Evolutionary conservation across 2,329 filamentous ascomycete genomes (phyloP).

Genomic region (Aureobasidium sp.): DNA sequence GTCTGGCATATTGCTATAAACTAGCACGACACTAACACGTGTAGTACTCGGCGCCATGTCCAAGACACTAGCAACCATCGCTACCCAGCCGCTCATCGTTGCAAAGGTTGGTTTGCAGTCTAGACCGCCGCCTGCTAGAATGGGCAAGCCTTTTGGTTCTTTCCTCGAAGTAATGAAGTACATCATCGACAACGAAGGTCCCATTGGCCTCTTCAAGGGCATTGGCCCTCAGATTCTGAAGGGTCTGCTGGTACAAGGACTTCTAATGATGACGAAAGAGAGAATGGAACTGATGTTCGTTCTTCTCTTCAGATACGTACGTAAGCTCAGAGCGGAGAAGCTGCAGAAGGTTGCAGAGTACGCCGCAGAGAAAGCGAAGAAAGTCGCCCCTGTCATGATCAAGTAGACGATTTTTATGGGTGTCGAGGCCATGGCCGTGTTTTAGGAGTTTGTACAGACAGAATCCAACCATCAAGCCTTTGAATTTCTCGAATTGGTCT

Average conservation of each 20-base stretch:
- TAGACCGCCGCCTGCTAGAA: conserved; percentile 71
- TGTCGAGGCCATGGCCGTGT: neutral
- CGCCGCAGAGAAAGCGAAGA: conserved; percentile 50
- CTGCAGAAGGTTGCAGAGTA: conserved; percentile 58
- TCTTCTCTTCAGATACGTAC: conserved; percentile 73
- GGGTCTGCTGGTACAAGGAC: conserved; percentile 84
- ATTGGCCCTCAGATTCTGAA: conserved; percentile 92
- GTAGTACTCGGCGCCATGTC: conserved; percentile 80
- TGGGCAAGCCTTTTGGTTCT: conserved; percentile 86
- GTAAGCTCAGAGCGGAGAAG: conserved; percentile 59
- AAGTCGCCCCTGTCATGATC: conserved; percentile 36
- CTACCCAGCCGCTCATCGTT: conserved; percentile 90
- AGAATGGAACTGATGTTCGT: conserved; percentile 85
- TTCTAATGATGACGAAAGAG: conserved; percentile 99
- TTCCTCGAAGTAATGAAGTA: conserved; percentile 94
- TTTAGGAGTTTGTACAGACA: neutral
- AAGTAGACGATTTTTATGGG: conserved; percentile 30
- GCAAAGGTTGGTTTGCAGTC: conserved; percentile 96
- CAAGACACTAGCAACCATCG: conserved; percentile 83
- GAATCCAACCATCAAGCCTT: neutral
- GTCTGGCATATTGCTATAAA: neutral
- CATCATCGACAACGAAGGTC: conserved; percentile 81
- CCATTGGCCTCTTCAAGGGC: conserved; percentile 84
- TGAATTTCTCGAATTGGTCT: neutral
- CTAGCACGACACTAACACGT: neutral